Base-by-base conservation (phyloP, 148 eudicot species). In the Polygonum maritimum region DNA sequence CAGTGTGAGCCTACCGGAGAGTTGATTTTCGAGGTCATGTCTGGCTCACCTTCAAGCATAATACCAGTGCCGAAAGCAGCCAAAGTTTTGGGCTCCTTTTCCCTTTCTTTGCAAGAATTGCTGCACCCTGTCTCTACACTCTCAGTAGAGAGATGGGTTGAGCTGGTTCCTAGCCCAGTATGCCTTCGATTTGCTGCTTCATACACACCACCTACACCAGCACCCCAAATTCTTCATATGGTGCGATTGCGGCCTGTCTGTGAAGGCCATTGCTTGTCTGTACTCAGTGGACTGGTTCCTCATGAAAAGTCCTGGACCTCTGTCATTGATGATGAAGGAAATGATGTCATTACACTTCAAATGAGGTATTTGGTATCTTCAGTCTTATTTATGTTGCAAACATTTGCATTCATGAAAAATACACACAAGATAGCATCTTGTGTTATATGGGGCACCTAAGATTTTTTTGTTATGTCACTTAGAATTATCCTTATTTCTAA, bases 1-100 rank as follows among this genome's bases (percentile, higher is more conserved):
- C 88, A 84, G 2, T 96, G 99, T 81, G 86, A 91, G 80, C 87
- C 98, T 74, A 79, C 81, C 77, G 99, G 98, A 83, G 76, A 83
- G 76, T 79, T 96, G 60, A 80, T 84, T 36, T 85, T 92, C 77
- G 95, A 89, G 79, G 86, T 95, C 60, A 40, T 82, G 12, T 82
- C 85, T 19, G 79, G 71, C 49, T 85, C 82, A 54, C 60, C 83
- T 75, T 84, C 88, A 51, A 77, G 60, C 80, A 80, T 83, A 81
- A 84, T 83, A 81, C 84, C 84, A 33, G 71, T 82, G 60, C 44
- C 81, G 72, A 88, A 81, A 75, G 70, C 91, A 73, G 78, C 69
- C 74, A 86, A 81, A 85, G 77, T 85, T 48, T 73, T 91, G 72
- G 98, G 97, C 48, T 87, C 90, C 73, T 52, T 85, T 84, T 77